Evolutionary conservation across 83 land plant genomes (phyloP).

Genomic region (Picea engelmannii): DNA sequence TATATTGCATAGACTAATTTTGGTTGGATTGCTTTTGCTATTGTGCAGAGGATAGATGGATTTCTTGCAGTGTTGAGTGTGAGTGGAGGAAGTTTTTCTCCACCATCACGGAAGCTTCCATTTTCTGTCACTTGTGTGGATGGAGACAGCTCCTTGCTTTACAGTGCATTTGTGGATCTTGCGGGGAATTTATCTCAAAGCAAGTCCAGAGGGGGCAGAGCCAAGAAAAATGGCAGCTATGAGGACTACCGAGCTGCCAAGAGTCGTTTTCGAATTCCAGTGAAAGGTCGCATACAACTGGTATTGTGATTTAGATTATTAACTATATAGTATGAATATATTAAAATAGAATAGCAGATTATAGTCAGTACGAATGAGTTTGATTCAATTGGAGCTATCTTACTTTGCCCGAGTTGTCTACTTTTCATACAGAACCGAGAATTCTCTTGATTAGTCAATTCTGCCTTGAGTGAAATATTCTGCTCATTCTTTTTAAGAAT

Average conservation of each 20-base stretch:
- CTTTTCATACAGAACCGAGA: neutral
- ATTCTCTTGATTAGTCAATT: neutral
- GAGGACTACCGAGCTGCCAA: conserved; percentile 43
- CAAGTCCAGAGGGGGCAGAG: conserved; percentile 35
- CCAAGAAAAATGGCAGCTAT: conserved; percentile 47
- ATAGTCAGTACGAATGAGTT: neutral
- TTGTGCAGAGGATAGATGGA: conserved; percentile 83
- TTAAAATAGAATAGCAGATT: neutral
- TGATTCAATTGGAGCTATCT: neutral
- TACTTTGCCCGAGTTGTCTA: neutral
- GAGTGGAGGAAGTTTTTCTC: conserved; percentile 90
- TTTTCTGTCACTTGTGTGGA: conserved; percentile 90
- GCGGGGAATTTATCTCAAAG: conserved; percentile 39
- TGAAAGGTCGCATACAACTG: conserved; percentile 94
- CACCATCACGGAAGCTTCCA: conserved; percentile 81
- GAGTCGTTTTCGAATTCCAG: conserved; percentile 78
- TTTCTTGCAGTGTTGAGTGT: conserved; percentile 89
- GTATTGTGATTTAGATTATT: conserved; percentile 40
- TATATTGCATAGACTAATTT: neutral
- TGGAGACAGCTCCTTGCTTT: conserved; percentile 78
- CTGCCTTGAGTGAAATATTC: neutral
- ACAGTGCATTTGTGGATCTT: conserved; percentile 85
- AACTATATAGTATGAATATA: neutral
- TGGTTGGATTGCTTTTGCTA: neutral
- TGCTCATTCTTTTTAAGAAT: neutral